Evolutionary conservation across 768 basidiomycete genomes (phyloP).

Genomic region (Kwoniella dendrophila): DNA sequence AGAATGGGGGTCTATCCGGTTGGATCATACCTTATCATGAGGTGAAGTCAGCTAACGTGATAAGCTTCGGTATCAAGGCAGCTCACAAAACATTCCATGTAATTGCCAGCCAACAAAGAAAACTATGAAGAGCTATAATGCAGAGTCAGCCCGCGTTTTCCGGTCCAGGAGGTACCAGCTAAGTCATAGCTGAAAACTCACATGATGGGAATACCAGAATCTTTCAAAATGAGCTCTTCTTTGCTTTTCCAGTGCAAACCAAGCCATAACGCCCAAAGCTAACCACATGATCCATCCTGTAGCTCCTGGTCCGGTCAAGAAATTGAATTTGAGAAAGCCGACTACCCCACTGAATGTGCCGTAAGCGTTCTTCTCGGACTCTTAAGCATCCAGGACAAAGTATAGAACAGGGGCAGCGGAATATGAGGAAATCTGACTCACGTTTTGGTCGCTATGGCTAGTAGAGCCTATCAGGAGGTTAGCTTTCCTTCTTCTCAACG

Average conservation of each 20-base stretch:
- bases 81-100: conserved; percentile 77
- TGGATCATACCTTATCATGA: conserved; percentile 56
- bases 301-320: conserved; percentile 63
- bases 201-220: conserved; percentile 51
- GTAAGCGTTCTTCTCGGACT: too few species aligned
- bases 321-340: conserved; percentile 78
- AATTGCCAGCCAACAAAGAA: conserved; percentile 96
- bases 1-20: conserved; percentile 84
- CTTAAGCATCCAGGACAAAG: too few species aligned
- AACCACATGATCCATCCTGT: conserved; percentile 86
- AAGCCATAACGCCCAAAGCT: conserved; percentile 75
- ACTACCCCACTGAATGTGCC: conserved; percentile 62
- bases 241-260: conserved; percentile 78
- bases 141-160: conserved; percentile 58
- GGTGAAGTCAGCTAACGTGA: background rate
- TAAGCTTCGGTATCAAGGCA: background rate
- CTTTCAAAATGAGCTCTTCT: conserved; percentile 76
- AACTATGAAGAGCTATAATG: conserved; percentile 78
- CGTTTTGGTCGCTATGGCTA: conserved; percentile 60
- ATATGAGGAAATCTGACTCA: conserved; percentile 15
- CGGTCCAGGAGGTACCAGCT: background rate
- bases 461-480: conserved; percentile 71
- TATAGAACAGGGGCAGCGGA: background rate
- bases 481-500: background rate
- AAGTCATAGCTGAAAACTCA: too few species aligned